Percentiles rank a stretch among this genome's conserved stretches.
These are phyloP conservation scores for Penicillium sp. DNA, from an alignment of 2,329 filamentous ascomycete species.

Conservation along the genomic window DNA sequence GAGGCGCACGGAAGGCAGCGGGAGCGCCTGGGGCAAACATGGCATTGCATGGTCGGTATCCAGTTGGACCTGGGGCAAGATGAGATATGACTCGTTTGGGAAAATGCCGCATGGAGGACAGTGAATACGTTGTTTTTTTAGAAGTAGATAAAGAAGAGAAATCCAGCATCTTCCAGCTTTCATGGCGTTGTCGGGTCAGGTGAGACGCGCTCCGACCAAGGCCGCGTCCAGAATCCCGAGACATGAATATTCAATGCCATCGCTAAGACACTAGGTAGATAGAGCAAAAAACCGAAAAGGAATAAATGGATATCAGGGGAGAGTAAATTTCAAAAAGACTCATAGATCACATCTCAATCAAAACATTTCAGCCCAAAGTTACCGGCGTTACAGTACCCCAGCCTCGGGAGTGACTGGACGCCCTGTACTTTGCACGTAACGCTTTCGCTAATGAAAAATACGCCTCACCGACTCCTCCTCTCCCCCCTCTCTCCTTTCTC, in stretches of 20 bases:
- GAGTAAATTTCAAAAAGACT: too few species aligned
- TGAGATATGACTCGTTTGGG: slow-evolving; percentile 8
- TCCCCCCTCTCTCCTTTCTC: slow-evolving; percentile 15
- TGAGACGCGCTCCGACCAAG: slow-evolving; percentile 5
- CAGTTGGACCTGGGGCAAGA: slow-evolving; percentile 5
- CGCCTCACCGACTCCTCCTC: slow-evolving; percentile 27
- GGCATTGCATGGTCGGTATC: slow-evolving; percentile 5
- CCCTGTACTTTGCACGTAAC: background rate
- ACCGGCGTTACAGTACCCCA: slow-evolving; percentile 5
- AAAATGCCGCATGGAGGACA: background rate
- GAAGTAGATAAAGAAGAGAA: background rate
- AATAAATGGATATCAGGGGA: too few species aligned
- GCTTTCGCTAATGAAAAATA: slow-evolving; percentile 23
- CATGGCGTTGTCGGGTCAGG: background rate
- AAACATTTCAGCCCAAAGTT: slow-evolving; percentile 8
- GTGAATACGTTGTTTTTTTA: background rate
- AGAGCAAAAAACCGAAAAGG: background rate
- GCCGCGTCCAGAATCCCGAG: slow-evolving; percentile 1
- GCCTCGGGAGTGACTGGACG: background rate
- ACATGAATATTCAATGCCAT: background rate
- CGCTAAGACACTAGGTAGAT: background rate
- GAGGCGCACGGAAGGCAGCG: background rate
- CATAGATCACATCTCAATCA: background rate
- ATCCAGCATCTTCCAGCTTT: too few species aligned
- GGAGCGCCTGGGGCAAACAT: slow-evolving; percentile 6